Conservation (phyloP, 768 basidiomycete genomes). For the Omphalotus guepiniiformis region DNA sequence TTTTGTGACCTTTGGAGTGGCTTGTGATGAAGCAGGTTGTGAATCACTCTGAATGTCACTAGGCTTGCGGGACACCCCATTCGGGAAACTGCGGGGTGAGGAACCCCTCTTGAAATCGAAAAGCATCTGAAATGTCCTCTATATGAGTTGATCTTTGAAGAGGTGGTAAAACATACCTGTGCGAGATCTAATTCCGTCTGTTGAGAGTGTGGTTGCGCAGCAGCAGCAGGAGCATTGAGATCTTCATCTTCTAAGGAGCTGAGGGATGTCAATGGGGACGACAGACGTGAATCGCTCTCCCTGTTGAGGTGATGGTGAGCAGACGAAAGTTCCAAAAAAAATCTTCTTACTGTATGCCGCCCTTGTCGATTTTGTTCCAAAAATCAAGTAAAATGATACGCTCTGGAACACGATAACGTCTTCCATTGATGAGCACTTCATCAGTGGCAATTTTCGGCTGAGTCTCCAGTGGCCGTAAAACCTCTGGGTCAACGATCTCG, state of each 20-base stretch:
- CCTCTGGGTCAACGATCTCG: constrained; percentile 64
- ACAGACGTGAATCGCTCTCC: constrained; percentile 45
- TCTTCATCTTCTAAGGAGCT: constrained; percentile 75
- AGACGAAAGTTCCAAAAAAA: not conserved
- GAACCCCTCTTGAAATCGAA: constrained; percentile 29
- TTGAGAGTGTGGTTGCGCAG: constrained; percentile 30
- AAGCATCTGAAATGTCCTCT: constrained; percentile 30
- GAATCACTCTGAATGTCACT: not conserved
- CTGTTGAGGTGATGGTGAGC: constrained; percentile 13
- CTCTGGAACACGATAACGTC: constrained; percentile 91
- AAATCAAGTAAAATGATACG: constrained; percentile 90
- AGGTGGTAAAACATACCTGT: constrained; percentile 36
- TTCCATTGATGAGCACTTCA: constrained; percentile 83
- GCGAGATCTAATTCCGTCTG: constrained; percentile 48
- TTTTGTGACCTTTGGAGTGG: not conserved
- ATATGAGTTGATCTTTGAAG: constrained; percentile 4
- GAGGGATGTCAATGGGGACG: constrained; percentile 70
- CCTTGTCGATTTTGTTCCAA: constrained; percentile 74
- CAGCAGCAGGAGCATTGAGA: constrained; percentile 34
- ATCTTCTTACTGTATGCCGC: constrained; percentile 26
- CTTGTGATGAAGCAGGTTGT: not conserved
- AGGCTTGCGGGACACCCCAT: not conserved
- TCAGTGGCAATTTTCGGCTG: constrained; percentile 57
- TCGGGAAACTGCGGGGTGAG: not conserved
- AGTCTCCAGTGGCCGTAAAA: constrained; percentile 30